Evolutionary conservation across 2,329 filamentous ascomycete species (phyloP).

Genomic region (Leptographium procerum): DNA sequence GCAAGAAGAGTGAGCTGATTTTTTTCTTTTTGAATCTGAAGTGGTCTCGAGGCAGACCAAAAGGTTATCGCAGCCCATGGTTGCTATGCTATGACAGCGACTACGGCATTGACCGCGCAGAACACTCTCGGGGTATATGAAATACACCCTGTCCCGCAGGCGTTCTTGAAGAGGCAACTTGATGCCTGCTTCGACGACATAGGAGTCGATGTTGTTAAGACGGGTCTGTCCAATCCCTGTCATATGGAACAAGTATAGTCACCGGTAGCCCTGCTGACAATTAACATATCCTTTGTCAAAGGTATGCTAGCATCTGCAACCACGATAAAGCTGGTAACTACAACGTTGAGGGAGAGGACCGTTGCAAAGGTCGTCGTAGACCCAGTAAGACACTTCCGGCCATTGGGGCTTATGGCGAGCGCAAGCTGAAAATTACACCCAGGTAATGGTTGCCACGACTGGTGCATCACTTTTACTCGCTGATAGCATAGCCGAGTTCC

Average conservation of each 20-base stretch:
- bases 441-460: conserved; percentile 92
- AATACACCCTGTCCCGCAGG: conserved; percentile 67
- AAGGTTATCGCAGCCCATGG: conserved; percentile 87
- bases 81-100: conserved; percentile 93
- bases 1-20: neutral
- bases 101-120: conserved; percentile 89
- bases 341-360: conserved; percentile 46
- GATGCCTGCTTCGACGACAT: conserved; percentile 76
- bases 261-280: neutral
- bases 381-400: conserved; percentile 42
- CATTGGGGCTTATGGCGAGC: neutral
- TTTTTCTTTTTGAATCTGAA: conserved; percentile 22
- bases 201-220: conserved; percentile 82
- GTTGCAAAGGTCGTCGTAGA: conserved; percentile 57
- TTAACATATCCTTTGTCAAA: conserved; percentile 20
- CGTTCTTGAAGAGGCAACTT: conserved; percentile 76
- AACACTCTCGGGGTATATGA: conserved; percentile 77
- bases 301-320: conserved; percentile 72
- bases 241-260: neutral
- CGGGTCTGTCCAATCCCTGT: conserved; percentile 42
- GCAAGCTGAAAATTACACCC: neutral
- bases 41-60: conserved; percentile 89
- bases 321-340: conserved; percentile 57
- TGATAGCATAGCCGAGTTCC: conserved; percentile 50
- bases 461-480: conserved; percentile 57